Evolutionary conservation across 352 stramenopile genomes (phyloP).

Genomic region (Phytophthora pinifolia): DNA sequence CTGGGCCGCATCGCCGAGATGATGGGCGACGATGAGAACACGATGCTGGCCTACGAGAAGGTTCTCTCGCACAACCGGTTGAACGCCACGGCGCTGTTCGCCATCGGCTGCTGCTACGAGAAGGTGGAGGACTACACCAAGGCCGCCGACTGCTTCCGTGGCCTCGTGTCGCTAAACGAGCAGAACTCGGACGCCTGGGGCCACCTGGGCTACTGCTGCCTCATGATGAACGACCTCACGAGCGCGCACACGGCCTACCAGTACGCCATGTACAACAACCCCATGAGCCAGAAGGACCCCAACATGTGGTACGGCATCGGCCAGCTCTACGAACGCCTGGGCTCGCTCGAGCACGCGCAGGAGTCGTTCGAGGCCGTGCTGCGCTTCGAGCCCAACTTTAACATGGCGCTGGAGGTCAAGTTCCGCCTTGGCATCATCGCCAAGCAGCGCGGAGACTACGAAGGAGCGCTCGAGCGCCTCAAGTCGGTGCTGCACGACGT

Average conservation of each 20-base stretch:
- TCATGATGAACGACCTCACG: constrained; percentile 90
- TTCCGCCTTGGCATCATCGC: constrained; percentile 86
- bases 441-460: constrained; percentile 81
- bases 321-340: constrained; percentile 84
- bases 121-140: constrained; percentile 89
- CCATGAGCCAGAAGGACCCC: constrained; percentile 84
- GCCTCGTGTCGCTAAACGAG: constrained; percentile 79
- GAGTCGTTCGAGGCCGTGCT: constrained; percentile 86
- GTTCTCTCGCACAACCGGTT: constrained; percentile 87
- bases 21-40: constrained; percentile 90
- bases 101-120: constrained; percentile 86
- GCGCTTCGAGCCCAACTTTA: constrained; percentile 86
- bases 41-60: constrained; percentile 87
- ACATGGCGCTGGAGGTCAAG: constrained; percentile 87
- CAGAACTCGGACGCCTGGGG: constrained; percentile 87
- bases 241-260: constrained; percentile 87
- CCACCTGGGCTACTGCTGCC: constrained; percentile 85
- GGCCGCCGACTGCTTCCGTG: constrained; percentile 86
- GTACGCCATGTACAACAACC: constrained; percentile 91
- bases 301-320: constrained; percentile 90
- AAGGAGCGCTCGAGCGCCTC: constrained; percentile 76
- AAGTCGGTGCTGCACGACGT: constrained; percentile 84
- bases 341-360: constrained; percentile 81
- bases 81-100: constrained; percentile 80
- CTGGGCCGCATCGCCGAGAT: constrained; percentile 87